Percentiles rank a stretch among this genome's conserved stretches.
Conservation (phyloP, 2,329 filamentous ascomycete genomes). For the Ophiostoma triangulosporum region DNA sequence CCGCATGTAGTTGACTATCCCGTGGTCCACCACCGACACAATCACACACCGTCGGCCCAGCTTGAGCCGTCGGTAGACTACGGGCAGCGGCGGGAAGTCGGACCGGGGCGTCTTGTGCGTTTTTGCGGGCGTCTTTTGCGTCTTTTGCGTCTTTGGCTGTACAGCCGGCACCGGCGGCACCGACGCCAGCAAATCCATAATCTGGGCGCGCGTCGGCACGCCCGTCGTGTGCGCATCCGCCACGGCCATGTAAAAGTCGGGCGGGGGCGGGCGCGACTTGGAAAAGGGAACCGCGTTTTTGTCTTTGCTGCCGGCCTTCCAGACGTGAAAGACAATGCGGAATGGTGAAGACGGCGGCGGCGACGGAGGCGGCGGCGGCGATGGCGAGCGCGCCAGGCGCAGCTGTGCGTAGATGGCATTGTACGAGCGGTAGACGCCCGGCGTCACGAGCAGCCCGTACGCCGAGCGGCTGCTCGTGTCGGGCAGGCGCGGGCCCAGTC, state of each 20-base stretch:
- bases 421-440: slow-evolving; percentile 54
- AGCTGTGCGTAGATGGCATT: slow-evolving; percentile 63
- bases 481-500: background rate
- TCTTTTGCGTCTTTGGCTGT: slow-evolving; percentile 12
- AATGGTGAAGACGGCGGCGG: slow-evolving; percentile 29
- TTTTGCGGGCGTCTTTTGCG: background rate
- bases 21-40: slow-evolving; percentile 78
- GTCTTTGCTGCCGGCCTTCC: slow-evolving; percentile 3
- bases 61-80: slow-evolving; percentile 64
- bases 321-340: slow-evolving; percentile 35
- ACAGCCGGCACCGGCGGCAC: slow-evolving; percentile 50
- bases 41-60: slow-evolving; percentile 75
- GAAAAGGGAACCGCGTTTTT: slow-evolving; percentile 43
- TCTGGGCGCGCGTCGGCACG: slow-evolving; percentile 60
- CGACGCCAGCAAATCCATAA: slow-evolving; percentile 57
- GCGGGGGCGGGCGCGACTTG: slow-evolving; percentile 63
- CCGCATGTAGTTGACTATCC: slow-evolving; percentile 75
- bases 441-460: slow-evolving; percentile 45
- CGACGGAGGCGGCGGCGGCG: slow-evolving; percentile 11
- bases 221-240: slow-evolving; percentile 58
- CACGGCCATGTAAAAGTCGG: slow-evolving; percentile 77
- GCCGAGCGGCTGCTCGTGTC: slow-evolving; percentile 16
- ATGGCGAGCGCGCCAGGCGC: background rate
- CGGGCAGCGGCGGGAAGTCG: background rate
- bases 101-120: background rate